phyloP scores from a whole-genome alignment of 306 rosid species.

The Trifolium subterraneum region DNA sequence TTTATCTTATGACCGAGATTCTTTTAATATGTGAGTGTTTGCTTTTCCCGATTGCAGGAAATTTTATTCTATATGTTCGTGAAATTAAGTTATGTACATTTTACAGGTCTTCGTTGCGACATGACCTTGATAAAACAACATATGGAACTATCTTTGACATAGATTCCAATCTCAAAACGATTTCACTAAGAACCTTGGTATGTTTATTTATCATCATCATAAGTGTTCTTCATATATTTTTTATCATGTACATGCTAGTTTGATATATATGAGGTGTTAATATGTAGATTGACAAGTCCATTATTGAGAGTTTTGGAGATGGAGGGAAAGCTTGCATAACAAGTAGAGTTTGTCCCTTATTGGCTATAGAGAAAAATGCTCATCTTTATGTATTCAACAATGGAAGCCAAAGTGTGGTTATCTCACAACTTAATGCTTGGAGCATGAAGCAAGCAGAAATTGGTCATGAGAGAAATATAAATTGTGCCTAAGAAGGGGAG shows the following conservation, averaged over 20 bases:
- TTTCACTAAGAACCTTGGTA: constrained; percentile 78
- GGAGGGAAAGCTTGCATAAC: constrained; percentile 68
- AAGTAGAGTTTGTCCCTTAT: constrained; percentile 68
- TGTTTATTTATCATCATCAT: background rate
- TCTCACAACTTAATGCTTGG: constrained; percentile 65
- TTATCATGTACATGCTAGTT: background rate
- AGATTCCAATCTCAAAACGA: constrained; percentile 46
- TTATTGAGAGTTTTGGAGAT: constrained; percentile 76
- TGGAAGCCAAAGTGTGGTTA: constrained; percentile 52
- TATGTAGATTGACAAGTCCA: constrained; percentile 76
- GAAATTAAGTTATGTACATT: constrained; percentile 7
- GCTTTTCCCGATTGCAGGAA: background rate
- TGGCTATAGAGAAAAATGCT: constrained; percentile 58
- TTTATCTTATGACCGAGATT: background rate
- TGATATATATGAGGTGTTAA: background rate
- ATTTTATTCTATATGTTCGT: background rate
- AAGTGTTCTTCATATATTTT: background rate
- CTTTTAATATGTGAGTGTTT: background rate
- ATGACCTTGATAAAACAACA: constrained; percentile 58
- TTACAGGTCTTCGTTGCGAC: constrained; percentile 65
- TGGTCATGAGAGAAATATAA: constrained; percentile 33
- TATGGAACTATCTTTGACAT: constrained; percentile 63
- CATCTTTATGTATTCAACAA: constrained; percentile 65
- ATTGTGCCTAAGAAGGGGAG: constrained; percentile 28
- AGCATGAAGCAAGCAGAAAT: constrained; percentile 62